Evolutionary conservation across 345 rosid species (phyloP), one percentile per base, ranked within the genome.

Genomic region (Dovyalis caffra): DNA sequence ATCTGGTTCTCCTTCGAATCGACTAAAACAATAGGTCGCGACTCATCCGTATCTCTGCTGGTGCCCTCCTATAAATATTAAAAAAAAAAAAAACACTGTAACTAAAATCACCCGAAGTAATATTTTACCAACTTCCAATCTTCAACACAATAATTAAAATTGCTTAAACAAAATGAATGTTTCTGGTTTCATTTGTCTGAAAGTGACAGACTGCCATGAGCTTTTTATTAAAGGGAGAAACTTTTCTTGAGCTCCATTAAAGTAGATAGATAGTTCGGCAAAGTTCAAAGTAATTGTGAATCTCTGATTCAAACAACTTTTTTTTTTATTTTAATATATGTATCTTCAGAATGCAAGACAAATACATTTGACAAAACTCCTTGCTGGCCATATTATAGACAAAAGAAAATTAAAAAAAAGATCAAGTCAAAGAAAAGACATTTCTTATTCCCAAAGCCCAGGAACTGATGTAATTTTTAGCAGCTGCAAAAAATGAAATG

Each of bases 1-100:
- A 91, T 81, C 28, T 76, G 84, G 25, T 75, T 83, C 74, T 83
- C 78, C 75, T 79, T 83, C 6, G 91, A 86, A 75, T 78, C 83
- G 32, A 86, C 80, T 74, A 90, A 79, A 69, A 88, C 40, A 28
- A 87, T 70, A n/a, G 87, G 81, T 70, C 76, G 80, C 14, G 81
- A n/a, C 51, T 74, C 73, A 69, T 72, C 83, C 73, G 71, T 43
- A 66, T 74, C 73, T 60, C 69, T 66, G 38, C 64, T 73, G 56
- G 57, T 56, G 23, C 75, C 83, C 71, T 80, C 78, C 84, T 88
- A 83, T 29, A 75, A 76, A 72, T 72, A 56, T 66, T 53, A 32
- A 53, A 77, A 71, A 51, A 40, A 8, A 47, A 53, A 35, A 72
- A 34, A 5, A 35, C 47, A 9, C 51, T 23, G 49, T 40, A 21